These are phyloP conservation scores for Boletus barrowsii DNA, from an alignment of 768 basidiomycete species.

Conservation along the genomic window DNA sequence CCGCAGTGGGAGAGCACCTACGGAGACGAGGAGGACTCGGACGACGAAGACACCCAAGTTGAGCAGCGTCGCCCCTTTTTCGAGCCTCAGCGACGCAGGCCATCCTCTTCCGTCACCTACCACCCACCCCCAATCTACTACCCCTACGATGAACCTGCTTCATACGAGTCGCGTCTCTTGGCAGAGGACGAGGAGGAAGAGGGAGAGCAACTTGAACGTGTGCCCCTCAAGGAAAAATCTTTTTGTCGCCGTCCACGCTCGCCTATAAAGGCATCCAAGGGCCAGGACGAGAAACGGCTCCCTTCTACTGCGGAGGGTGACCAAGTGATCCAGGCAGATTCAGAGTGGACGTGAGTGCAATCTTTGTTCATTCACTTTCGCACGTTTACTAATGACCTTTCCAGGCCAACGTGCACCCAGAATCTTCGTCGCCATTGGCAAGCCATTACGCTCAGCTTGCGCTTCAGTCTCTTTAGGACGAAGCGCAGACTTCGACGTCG, in stretches of 20 bases:
- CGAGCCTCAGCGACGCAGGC: constrained; percentile 22
- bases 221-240: constrained; percentile 28
- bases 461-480: constrained; percentile 57
- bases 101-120: constrained; percentile 23
- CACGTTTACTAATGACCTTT: neutral
- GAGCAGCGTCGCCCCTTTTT: constrained; percentile 15
- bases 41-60: constrained; percentile 28
- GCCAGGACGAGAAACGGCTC: constrained; percentile 20
- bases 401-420: constrained; percentile 57
- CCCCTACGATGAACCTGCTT: constrained; percentile 29
- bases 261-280: constrained; percentile 11
- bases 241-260: constrained; percentile 19
- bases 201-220: constrained; percentile 11
- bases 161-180: constrained; percentile 27
- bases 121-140: constrained; percentile 23
- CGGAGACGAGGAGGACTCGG: constrained; percentile 26
- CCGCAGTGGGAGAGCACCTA: constrained; percentile 36
- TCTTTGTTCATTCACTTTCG: neutral
- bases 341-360: constrained; percentile 34
- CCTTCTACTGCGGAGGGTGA: neutral
- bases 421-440: constrained; percentile 59
- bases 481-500: constrained; percentile 36
- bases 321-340: constrained; percentile 18
- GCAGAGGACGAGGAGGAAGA: constrained; percentile 29
- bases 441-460: constrained; percentile 50